Base-by-base conservation (phyloP, 257 asterid genomes). In the Solanum chiquidenum region DNA sequence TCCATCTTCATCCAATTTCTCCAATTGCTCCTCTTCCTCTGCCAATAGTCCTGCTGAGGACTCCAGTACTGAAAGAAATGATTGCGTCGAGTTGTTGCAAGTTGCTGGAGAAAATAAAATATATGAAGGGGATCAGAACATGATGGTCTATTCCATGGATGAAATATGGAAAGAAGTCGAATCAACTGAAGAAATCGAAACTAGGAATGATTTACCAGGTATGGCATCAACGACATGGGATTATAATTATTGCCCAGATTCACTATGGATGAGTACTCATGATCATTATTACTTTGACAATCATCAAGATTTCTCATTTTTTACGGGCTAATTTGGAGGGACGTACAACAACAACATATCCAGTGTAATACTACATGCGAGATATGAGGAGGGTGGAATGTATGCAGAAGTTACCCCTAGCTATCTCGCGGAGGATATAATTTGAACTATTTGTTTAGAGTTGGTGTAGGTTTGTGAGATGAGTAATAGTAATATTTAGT, bases 131-230 rank as follows among this genome's bases (percentile, higher is more conserved):
- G 93, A 88, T 49, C 87, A 88, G 62, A 82, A 40, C 66, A 84
- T 82, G n/a, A 89, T 60, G 74, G 92, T 71, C 2, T 93, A 92
- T 20, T 92, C 98, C 40, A 89, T 94, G 95, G 99, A 96, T 86
- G 98, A 96, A 80, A 94, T 96, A 58, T 96, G 98, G 98, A 94
- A 93, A 84, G 98, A 95, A 85, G 92, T 95, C 10, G 98, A 93
- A 85, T 49, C 92, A 74, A 89, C 91, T 1, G 92, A 94, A 88
- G 98, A 88, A 18, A 86, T 13, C 7, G 76, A 58, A 10, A 89
- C 64, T 31, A 29, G 37, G 88, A 80, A 55, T 88, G 13, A 88
- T 85, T 62, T 88, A 87, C 93, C 89, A 55, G 64, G 0, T 55
- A 55, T 55, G 64, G 64, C 64, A 60, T 91, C 96, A 37, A 94